Percentiles rank a stretch among this genome's conserved stretches.
Conservation (phyloP, 306 rosid genomes). For the Cucurbita argyrosperma region DNA sequence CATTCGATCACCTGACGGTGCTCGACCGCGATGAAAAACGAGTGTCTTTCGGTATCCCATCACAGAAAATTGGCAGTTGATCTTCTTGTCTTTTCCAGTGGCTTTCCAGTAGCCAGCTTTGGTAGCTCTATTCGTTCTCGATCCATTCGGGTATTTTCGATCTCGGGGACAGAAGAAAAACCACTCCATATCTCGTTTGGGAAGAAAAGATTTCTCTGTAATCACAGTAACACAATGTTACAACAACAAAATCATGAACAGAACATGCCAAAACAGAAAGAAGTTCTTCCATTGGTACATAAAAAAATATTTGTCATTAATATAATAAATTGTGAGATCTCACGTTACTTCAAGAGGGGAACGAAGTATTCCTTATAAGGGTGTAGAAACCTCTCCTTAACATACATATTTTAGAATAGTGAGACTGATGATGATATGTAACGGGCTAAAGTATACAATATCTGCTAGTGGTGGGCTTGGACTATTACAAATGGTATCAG, state of each 20-base stretch:
- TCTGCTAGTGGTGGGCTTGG: too few relatives aligned
- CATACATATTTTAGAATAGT: too few relatives aligned
- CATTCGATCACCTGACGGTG: conserved; percentile 74
- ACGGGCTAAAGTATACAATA: too few relatives aligned
- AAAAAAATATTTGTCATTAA: not conserved
- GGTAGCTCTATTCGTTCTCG: conserved; percentile 85
- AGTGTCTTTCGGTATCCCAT: conserved; percentile 75
- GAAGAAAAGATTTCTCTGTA: conserved; percentile 84
- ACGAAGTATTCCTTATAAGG: too few relatives aligned
- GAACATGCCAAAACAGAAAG: not conserved
- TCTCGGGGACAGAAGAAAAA: conserved; percentile 90
- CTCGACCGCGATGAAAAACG: conserved; percentile 81
- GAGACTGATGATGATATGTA: too few relatives aligned
- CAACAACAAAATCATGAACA: not conserved
- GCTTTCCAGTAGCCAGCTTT: conserved; percentile 97
- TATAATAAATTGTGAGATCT: too few relatives aligned
- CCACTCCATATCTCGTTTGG: conserved; percentile 82
- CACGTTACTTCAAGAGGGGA: too few relatives aligned
- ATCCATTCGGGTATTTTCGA: conserved; percentile 79
- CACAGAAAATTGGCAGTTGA: conserved; percentile 38
- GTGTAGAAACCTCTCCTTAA: too few relatives aligned
- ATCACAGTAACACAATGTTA: conserved; percentile 6
- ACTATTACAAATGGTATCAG: too few relatives aligned
- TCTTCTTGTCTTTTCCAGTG: conserved; percentile 80
- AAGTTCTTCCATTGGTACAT: not conserved